Conservation (phyloP, 192 early-diverging fungal genomes). For the Rhizophagus prolifer region DNA sequence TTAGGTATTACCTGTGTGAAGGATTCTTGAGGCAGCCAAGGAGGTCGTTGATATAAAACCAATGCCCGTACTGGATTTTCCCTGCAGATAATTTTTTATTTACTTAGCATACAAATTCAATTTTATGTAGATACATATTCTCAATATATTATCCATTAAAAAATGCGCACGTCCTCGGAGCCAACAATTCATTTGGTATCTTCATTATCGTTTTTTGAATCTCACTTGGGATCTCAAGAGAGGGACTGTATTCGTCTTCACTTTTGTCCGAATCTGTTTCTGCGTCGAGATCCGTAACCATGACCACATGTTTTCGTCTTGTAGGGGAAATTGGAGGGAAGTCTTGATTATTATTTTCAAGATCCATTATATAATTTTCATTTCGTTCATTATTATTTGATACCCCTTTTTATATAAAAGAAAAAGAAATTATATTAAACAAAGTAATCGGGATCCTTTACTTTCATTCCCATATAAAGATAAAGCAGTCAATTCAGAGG, state of each 20-base stretch:
- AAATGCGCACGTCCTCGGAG: background rate
- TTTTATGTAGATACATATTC: background rate
- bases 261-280: conserved; percentile 15
- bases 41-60: conserved; percentile 11
- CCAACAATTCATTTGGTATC: conserved; percentile 11
- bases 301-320: conserved; percentile 18
- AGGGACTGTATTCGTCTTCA: background rate
- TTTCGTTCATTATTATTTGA: background rate
- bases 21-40: background rate
- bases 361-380: background rate
- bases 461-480: background rate
- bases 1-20: background rate
- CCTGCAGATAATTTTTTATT: background rate
- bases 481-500: conserved; percentile 14
- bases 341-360: background rate
- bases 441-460: background rate
- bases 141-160: background rate
- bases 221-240: conserved; percentile 1
- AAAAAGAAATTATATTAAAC: background rate
- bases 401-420: background rate
- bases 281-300: conserved; percentile 9
- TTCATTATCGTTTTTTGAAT: conserved; percentile 6
- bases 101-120: background rate
- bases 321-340: background rate
- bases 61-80: conserved; percentile 19